Percentiles rank a stretch among this genome's conserved stretches.
Conservation (phyloP, 805 yeast genomes). For the Kluyveromyces nonfermentans region DNA sequence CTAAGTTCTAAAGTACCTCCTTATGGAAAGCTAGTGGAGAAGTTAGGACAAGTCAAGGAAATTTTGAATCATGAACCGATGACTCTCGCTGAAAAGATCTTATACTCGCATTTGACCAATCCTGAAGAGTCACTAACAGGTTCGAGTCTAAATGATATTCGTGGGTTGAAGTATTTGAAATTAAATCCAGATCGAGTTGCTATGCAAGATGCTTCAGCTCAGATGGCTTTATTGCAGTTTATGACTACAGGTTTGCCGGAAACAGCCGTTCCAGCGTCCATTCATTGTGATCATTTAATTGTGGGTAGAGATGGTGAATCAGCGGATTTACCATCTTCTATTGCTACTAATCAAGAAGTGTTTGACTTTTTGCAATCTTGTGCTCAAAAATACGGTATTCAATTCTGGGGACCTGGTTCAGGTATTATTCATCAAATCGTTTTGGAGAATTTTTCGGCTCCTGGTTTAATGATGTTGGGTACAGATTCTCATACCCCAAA, state of each 20-base stretch:
- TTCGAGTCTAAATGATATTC: constrained; percentile 42
- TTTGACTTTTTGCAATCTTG: constrained; percentile 90
- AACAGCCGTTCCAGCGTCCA: constrained; percentile 89
- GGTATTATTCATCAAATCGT: constrained; percentile 98
- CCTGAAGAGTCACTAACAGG: constrained; percentile 74
- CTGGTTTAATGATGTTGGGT: constrained; percentile 95
- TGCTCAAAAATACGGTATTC: constrained; percentile 91
- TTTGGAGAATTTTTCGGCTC: constrained; percentile 91
- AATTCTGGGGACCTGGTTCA: constrained; percentile 99
- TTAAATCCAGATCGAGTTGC: constrained; percentile 96
- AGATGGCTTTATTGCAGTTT: constrained; percentile 96
- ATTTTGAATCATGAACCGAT: constrained; percentile 66
- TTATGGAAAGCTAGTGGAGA: constrained; percentile 60
- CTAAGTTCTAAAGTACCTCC: constrained; percentile 77
- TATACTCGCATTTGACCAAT: constrained; percentile 84
- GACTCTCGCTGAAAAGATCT: constrained; percentile 88
- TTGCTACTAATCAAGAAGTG: constrained; percentile 85
- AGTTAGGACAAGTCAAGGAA: constrained; percentile 51
- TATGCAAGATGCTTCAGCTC: constrained; percentile 99
- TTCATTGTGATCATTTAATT: constrained; percentile 96
- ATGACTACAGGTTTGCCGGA: constrained; percentile 90
- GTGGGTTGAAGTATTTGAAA: constrained; percentile 88
- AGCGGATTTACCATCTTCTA: constrained; percentile 69
- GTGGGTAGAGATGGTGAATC: constrained; percentile 94
- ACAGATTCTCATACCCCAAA: constrained; percentile 99